Base-by-base conservation (phyloP, 1,284 basidiomycete species). In the Mycena citricolor region DNA sequence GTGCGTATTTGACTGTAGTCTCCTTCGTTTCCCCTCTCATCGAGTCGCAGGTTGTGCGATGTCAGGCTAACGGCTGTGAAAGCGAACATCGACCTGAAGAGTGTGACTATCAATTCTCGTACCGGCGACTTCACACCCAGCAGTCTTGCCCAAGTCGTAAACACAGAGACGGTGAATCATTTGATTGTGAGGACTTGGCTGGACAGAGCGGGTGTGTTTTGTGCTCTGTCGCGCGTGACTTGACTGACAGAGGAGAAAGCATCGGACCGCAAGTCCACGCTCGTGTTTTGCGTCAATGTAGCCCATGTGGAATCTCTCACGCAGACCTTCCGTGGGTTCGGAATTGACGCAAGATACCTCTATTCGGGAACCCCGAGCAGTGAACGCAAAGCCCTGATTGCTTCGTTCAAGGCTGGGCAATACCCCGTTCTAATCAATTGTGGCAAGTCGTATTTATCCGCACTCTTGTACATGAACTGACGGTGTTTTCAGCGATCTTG, bases 341-440 rank as follows among this genome's bases (percentile, higher is more conserved):
- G 92, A 1, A 68, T 97, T 33, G 94, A 97, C 58, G 94, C 95
- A 5, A 77, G 91, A 42, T 90, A 86, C 48, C 58, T 98, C 4
- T 83, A 88, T 51, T 77, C 86, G 6, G 74, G 74, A 16, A 94
- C 91, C 0, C 79, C 81, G n/a, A 24, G 71, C 2, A 54, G 56
- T 4, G 83, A 91, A 54, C 77, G 94, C 5, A 77, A 76, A 51
- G 69, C 72, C 4, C 67, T 93, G 2, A 66, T 98, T 2, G 62
- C 71, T 1, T 74, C 74, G 1, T 99, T 98, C 64, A 81, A 74
- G 49, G 66, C 67, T 2, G 86, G 86, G 6, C 63, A 75, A 41
- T 97, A 84, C 57, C 91, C 94, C 4, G 90, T 99, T 0, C 71
- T 99, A 25, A 67, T 98, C 39, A 98, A 98, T 60, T 98, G 94